A percentile compares a stretch with the other conserved stretches of the same genome.
Conservation (phyloP, 2,329 filamentous ascomycete genomes). For the Alternaria novae-zelandiae region DNA sequence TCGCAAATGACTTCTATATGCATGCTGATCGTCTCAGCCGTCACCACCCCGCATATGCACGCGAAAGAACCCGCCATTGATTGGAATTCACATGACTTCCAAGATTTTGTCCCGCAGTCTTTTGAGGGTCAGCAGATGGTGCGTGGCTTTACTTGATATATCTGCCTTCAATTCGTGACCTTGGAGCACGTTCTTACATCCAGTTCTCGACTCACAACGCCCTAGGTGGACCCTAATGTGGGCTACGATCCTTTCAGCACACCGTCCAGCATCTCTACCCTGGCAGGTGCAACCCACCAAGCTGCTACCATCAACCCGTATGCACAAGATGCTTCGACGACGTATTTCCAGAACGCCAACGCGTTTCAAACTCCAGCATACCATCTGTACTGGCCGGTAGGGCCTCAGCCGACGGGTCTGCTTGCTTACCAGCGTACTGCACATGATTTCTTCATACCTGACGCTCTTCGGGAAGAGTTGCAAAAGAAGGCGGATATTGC, state of each 20-base stretch:
- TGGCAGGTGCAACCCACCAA: conserved; percentile 47
- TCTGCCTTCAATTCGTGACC: not conserved
- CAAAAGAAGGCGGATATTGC: conserved; percentile 88
- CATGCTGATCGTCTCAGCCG: conserved; percentile 39
- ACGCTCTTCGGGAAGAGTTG: conserved; percentile 84
- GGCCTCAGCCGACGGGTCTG: conserved; percentile 80
- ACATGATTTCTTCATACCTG: conserved; percentile 91
- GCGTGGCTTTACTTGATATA: conserved; percentile 33
- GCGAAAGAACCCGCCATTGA: conserved; percentile 56
- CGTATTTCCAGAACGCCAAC: conserved; percentile 69
- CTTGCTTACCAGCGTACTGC: conserved; percentile 83
- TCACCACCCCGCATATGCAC: conserved; percentile 53
- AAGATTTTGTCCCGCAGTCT: conserved; percentile 62
- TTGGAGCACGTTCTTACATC: not conserved
- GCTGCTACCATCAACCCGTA: conserved; percentile 67
- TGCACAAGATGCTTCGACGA: conserved; percentile 70
- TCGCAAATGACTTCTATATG: not conserved
- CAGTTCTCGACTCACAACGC: conserved; percentile 7
- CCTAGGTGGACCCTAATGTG: conserved; percentile 45
- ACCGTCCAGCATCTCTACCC: conserved; percentile 39
- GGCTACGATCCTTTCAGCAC: conserved; percentile 56
- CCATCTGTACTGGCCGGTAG: conserved; percentile 89
- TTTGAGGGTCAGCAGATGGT: conserved; percentile 59
- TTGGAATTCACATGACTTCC: conserved; percentile 57
- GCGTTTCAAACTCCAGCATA: conserved; percentile 67